phyloP scores from a whole-genome alignment of 805 yeast genomes.

The Lachancea thermotolerans region DNA sequence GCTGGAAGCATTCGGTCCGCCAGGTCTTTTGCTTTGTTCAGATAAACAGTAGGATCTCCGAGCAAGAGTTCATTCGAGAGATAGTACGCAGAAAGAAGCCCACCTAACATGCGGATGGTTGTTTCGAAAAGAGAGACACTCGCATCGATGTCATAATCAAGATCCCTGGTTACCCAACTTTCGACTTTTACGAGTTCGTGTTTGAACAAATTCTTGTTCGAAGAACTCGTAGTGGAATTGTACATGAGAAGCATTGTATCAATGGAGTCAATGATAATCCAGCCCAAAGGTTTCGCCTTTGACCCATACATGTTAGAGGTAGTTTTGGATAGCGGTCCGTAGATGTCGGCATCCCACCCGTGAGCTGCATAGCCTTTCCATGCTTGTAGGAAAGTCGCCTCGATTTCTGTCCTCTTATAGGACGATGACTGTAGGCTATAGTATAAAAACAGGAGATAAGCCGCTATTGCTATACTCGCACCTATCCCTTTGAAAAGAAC shows the following conservation, averaged over 20 bases:
- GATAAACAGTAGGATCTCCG: slow-evolving; percentile 43
- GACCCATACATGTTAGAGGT: slow-evolving; percentile 69
- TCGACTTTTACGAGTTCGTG: slow-evolving; percentile 59
- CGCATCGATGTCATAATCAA: slow-evolving; percentile 65
- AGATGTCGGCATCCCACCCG: slow-evolving; percentile 84
- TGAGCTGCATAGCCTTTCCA: slow-evolving; percentile 70
- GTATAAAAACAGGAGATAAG: slow-evolving; percentile 7
- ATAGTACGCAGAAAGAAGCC: slow-evolving; percentile 76
- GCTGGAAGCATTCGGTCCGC: slow-evolving; percentile 70
- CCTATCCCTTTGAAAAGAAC: slow-evolving; percentile 7
- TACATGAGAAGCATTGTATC: slow-evolving; percentile 81
- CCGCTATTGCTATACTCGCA: slow-evolving; percentile 8
- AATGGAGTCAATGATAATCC: slow-evolving; percentile 85
- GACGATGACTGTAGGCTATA: not conserved
- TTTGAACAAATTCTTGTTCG: slow-evolving; percentile 28
- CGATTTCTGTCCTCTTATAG: slow-evolving; percentile 41
- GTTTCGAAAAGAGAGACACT: slow-evolving; percentile 84
- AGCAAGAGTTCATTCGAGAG: slow-evolving; percentile 45
- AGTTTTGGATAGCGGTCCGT: slow-evolving; percentile 54
- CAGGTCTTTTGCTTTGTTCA: slow-evolving; percentile 72
- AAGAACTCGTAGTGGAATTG: slow-evolving; percentile 24
- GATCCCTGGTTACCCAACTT: slow-evolving; percentile 65
- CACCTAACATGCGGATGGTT: slow-evolving; percentile 92
- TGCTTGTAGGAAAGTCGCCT: slow-evolving; percentile 59
- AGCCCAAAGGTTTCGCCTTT: slow-evolving; percentile 63